Base-by-base conservation (phyloP, 345 rosid species). In the Rhodomyrtus tomentosa region DNA sequence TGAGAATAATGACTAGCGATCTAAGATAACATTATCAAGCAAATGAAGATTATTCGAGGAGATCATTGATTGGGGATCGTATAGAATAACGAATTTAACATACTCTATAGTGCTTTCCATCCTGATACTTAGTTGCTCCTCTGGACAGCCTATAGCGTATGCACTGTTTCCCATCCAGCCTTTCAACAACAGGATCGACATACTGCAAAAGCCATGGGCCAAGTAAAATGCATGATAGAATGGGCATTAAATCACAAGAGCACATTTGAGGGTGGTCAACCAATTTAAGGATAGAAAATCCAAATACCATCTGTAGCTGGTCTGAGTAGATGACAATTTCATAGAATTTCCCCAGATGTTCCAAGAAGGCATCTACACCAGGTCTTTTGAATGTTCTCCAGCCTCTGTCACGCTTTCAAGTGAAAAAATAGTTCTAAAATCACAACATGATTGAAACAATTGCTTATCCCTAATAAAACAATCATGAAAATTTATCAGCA, bases 331-430 rank as follows among this genome's bases (percentile, higher is more conserved):
- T 92, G 24, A 98, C 90, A 88, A 98, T 92, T 92, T 98, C 99
- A 81, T 92, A 96, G 84, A 90, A 93, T 89, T 91, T 93, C 4
- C 87, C 92, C 86, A 98, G 93, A 85, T 98, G 99, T 86, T 98
- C 98, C 93, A 98, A 88, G 91, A 98, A 98, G 84, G 93, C 95
- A 88, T 96, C 98, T 54, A 96, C 96, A 86, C 98, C 99, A 81
- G 99, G 99, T 85, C 99, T 89, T 94, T 98, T 98, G 91, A 95
- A 98, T 32, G 99, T 98, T 58, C 98, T 89, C 99, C 99, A 98
- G 82, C 99, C 99, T 90, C 96, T 94, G n/a, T 96, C 99, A 56
- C 99, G 96, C 99, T 96, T 86, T 38, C 86, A 48, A 53, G 59
- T 81, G 82, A 83, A 84, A 88, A 80, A 58, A 62, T 62, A 21